phyloP scores from a whole-genome alignment of 129 eudicot species.

The Tagetes erecta region DNA sequence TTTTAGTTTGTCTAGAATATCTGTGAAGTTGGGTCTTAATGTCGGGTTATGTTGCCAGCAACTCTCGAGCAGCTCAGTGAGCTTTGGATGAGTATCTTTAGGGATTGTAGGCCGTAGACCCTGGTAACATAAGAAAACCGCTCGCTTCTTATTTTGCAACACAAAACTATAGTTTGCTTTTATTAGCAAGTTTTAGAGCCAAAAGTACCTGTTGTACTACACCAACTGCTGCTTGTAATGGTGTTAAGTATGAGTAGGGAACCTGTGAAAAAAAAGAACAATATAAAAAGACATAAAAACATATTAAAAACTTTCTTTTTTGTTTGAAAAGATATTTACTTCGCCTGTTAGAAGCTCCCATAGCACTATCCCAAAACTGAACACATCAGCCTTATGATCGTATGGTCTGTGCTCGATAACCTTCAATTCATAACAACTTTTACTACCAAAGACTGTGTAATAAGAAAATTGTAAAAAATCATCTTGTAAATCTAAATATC shows the following conservation, averaged over 20 bases:
- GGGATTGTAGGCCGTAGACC: constrained; percentile 68
- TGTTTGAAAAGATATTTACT: constrained; percentile 40
- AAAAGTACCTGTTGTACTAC: constrained; percentile 62
- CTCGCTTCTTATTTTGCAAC: neutral
- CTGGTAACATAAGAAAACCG: constrained; percentile 30
- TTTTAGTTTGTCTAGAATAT: constrained; percentile 49
- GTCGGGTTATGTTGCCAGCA: constrained; percentile 72
- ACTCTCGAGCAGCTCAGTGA: constrained; percentile 52
- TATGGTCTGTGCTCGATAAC: constrained; percentile 81
- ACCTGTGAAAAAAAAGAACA: constrained; percentile 32
- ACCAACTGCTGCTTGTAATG: constrained; percentile 70
- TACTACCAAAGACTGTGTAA: too few relatives aligned
- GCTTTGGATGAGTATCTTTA: constrained; percentile 60
- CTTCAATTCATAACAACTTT: constrained; percentile 53
- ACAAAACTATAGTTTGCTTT: neutral
- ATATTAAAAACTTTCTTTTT: neutral
- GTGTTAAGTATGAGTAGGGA: constrained; percentile 53
- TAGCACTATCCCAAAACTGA: constrained; percentile 69
- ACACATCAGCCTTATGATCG: constrained; percentile 79
- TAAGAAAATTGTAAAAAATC: constrained; percentile 13
- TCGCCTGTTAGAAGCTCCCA: constrained; percentile 88
- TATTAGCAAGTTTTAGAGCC: neutral
- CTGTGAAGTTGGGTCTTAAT: constrained; percentile 55
- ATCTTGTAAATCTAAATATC: neutral
- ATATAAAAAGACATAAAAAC: neutral